Base-by-base conservation (phyloP, 1,139 yeast genomes). In the Yamadazyma atlantica region DNA sequence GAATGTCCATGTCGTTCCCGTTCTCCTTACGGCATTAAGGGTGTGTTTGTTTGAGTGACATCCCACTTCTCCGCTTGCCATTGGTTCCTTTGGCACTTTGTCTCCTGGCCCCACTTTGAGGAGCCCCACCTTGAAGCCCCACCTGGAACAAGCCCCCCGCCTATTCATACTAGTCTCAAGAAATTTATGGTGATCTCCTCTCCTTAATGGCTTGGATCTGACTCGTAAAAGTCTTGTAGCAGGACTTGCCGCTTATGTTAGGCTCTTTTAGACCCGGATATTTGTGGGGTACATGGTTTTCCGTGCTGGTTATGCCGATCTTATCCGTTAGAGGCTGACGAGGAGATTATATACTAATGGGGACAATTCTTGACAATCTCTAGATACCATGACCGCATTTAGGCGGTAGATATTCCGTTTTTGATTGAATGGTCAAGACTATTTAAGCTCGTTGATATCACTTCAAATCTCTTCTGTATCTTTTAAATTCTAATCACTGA, bases 241-340 rank as follows among this genome's bases (percentile, higher is more conserved):
- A n/a, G n/a, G n/a, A n/a, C n/a, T n/a, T n/a, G n/a, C 26, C 26
- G 12, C 5, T 23, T 4, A 10, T 23, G 26, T 23, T 23, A 23
- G 12, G 26, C 12, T 23, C 11, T 26, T 6, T 6, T 11, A 6
- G 29, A 16, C 29, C 13, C 5, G 13, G 17, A 13, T 13, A 6
- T 11, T 24, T 26, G 29, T 26, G 29, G 29, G 29, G 29, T 26
- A 14, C 29, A 26, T 23, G 11, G 11, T 8, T 23, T 23, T 23
- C 26, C 12, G 11, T 11, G 12, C 11, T 23, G 26, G 6, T 23
- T 4, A 23, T 23, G 26, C 26, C 6, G 26, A 23, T 23, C 26
- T 23, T n/a, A 7, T 4, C 9, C 6, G 4, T 19, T n/a, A 11
- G 15, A 14, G 29, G 11, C 17, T 14, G 5, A 14, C 5, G 17